Evolutionary conservation across 2,329 filamentous ascomycete genomes (phyloP).

Genomic region (Phaeoacremonium minimum): DNA sequence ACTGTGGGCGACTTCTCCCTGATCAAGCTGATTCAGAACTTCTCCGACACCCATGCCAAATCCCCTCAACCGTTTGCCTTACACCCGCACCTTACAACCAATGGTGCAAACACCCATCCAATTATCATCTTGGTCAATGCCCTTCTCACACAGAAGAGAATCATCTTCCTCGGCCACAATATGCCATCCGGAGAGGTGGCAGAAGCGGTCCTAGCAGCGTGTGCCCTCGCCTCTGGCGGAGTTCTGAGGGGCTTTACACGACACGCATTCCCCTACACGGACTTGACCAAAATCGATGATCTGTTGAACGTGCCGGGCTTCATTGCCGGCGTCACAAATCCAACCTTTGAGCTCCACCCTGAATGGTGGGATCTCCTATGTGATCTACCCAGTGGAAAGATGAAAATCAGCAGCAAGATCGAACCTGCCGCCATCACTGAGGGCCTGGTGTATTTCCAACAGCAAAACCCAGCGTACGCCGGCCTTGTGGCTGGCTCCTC

Average conservation of each 20-base stretch:
- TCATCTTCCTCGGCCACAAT: conserved; percentile 94
- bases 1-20: conserved; percentile 97
- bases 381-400: conserved; percentile 83
- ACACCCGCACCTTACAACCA: conserved; percentile 91
- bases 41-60: conserved; percentile 77
- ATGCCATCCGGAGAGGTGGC: conserved; percentile 93
- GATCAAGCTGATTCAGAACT: conserved; percentile 94
- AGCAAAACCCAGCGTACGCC: conserved; percentile 61
- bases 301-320: conserved; percentile 94
- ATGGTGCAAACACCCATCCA: conserved; percentile 83
- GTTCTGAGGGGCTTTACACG: conserved; percentile 90
- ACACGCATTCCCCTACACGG: conserved; percentile 96
- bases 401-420: conserved; percentile 90
- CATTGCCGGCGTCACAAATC: conserved; percentile 96
- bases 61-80: conserved; percentile 78
- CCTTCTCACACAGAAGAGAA: conserved; percentile 89
- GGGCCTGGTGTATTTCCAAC: conserved; percentile 81
- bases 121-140: conserved; percentile 94
- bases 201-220: conserved; percentile 96
- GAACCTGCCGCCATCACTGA: conserved; percentile 79
- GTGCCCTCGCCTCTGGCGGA: conserved; percentile 87
- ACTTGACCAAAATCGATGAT: conserved; percentile 96
- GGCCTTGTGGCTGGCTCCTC: conserved; percentile 40
- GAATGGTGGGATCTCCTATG: conserved; percentile 99
- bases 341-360: conserved; percentile 87